phyloP scores from a whole-genome alignment of 2,329 filamentous ascomycete genomes.

The Aspergillus carbonarius region DNA sequence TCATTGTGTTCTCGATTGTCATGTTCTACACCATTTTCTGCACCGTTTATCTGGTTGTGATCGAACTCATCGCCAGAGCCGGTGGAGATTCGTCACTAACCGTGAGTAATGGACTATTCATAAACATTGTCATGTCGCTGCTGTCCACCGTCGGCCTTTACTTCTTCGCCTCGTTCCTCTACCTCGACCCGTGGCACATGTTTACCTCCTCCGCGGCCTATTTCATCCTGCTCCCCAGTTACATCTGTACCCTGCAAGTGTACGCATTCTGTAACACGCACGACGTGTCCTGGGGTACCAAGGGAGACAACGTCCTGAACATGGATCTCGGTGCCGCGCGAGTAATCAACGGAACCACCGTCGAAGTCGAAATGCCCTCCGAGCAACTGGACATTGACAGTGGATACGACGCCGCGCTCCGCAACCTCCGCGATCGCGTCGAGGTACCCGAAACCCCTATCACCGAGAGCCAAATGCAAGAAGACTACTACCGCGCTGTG shows the following conservation, averaged over 20 bases:
- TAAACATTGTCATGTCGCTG: conserved; percentile 89
- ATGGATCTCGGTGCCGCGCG: conserved; percentile 88
- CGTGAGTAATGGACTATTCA: conserved; percentile 86
- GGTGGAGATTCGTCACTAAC: conserved; percentile 47
- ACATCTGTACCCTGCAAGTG: conserved; percentile 96
- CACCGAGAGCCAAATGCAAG: conserved; percentile 81
- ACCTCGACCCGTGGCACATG: conserved; percentile 99
- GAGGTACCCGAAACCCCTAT: conserved; percentile 66
- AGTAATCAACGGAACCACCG: conserved; percentile 71
- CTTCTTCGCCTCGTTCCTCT: conserved; percentile 93
- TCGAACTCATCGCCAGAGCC: conserved; percentile 64
- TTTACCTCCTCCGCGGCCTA: conserved; percentile 89
- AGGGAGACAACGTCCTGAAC: conserved; percentile 93
- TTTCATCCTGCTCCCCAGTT: conserved; percentile 85
- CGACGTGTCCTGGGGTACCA: conserved; percentile 98
- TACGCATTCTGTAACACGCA: conserved; percentile 99
- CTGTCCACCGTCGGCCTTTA: conserved; percentile 88
- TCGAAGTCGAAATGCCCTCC: conserved; percentile 95
- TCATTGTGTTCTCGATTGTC: conserved; percentile 88
- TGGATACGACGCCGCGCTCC: conserved; percentile 93
- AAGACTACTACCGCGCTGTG: conserved; percentile 97
- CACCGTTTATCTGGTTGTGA: conserved; percentile 80
- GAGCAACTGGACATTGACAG: conserved; percentile 98
- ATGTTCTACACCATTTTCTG: conserved; percentile 96
- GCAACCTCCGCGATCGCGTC: conserved; percentile 89